phyloP scores from a whole-genome alignment of 495 filamentous ascomycete genomes.

The Neurospora intermedia region DNA sequence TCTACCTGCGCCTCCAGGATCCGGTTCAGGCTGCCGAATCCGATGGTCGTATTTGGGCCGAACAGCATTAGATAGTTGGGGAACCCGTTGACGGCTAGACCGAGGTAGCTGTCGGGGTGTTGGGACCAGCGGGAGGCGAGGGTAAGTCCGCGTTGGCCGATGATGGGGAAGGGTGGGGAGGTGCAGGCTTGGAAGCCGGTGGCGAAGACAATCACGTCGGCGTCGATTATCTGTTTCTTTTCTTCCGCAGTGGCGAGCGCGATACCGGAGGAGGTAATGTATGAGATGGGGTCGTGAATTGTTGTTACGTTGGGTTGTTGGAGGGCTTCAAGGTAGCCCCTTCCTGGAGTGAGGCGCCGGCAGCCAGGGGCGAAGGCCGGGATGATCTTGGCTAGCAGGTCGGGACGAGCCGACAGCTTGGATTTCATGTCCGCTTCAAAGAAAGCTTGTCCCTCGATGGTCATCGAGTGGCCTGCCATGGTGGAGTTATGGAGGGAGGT shows the following conservation, averaged over 20 bases:
- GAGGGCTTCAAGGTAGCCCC: conserved; percentile 60
- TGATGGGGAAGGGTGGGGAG: conserved; percentile 49
- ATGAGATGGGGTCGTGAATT: conserved; percentile 41
- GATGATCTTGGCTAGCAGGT: conserved; percentile 27
- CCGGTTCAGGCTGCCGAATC: conserved; percentile 43
- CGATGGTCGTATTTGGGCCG: conserved; percentile 49
- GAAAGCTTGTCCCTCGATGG: conserved; percentile 10
- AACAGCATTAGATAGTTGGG: conserved; percentile 57
- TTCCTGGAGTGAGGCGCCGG: conserved; percentile 60
- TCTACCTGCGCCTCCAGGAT: conserved; percentile 49
- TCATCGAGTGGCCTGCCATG: conserved; percentile 22
- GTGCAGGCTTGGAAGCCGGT: conserved; percentile 54
- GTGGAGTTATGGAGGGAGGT: conserved; percentile 29
- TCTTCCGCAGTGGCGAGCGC: conserved; percentile 27
- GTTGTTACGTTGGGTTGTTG: conserved; percentile 51
- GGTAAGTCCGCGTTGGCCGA: conserved; percentile 38
- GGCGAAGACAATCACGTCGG: conserved; percentile 52
- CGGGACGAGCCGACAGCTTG: conserved; percentile 23
- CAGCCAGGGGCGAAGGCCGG: conserved; percentile 60
- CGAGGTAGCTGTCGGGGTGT: conserved; percentile 54
- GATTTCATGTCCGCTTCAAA: conserved; percentile 24
- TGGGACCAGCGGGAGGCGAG: conserved; percentile 36
- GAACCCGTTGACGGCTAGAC: conserved; percentile 50
- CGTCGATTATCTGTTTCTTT: conserved; percentile 1
- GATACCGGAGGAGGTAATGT: conserved; percentile 42